A percentile compares a stretch with the other conserved stretches of the same genome.
Evolutionary conservation across 2,329 filamentous ascomycete species (phyloP).

Genomic region (Neofusicoccum laricinum): DNA sequence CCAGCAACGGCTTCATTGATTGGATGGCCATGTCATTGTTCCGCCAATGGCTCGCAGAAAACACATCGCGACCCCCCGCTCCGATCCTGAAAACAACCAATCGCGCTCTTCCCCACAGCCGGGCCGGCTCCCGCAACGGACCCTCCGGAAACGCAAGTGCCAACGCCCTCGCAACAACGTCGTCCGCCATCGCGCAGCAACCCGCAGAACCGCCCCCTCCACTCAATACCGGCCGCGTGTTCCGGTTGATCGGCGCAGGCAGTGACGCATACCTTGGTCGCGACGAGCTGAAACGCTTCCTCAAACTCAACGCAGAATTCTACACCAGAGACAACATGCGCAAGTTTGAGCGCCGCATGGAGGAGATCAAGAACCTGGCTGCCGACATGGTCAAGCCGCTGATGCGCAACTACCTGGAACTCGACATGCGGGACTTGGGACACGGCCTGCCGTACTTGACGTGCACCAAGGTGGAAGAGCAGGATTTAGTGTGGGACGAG

Average conservation of each 20-base stretch:
- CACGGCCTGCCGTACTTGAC: conserved; percentile 57
- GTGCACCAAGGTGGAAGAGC: conserved; percentile 60
- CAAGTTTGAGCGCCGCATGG: conserved; percentile 80
- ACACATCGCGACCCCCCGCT: conserved; percentile 69
- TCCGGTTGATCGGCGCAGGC: conserved; percentile 69
- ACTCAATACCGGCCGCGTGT: conserved; percentile 65
- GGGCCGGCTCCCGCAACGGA: conserved; percentile 1
- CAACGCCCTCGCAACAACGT: not conserved
- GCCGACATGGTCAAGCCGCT: conserved; percentile 79
- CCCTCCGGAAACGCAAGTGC: conserved; percentile 1
- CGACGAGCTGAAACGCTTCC: conserved; percentile 86
- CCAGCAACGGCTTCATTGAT: conserved; percentile 76
- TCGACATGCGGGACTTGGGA: conserved; percentile 57
- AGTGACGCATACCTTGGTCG: conserved; percentile 68
- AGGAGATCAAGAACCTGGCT: conserved; percentile 83
- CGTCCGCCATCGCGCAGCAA: conserved; percentile 29
- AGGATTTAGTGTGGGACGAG: conserved; percentile 62
- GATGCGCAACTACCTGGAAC: conserved; percentile 80
- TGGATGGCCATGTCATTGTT: conserved; percentile 88
- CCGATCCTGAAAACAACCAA: conserved; percentile 44
- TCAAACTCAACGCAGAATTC: conserved; percentile 77
- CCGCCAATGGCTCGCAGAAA: conserved; percentile 89
- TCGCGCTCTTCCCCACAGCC: conserved; percentile 15
- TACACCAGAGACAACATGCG: conserved; percentile 85
- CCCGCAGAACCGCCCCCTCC: conserved; percentile 22